Percentiles rank a stretch among this genome's conserved stretches.
These are phyloP conservation scores for Trametes versicolor DNA, from an alignment of 1,284 basidiomycete species.

Conservation along the genomic window DNA sequence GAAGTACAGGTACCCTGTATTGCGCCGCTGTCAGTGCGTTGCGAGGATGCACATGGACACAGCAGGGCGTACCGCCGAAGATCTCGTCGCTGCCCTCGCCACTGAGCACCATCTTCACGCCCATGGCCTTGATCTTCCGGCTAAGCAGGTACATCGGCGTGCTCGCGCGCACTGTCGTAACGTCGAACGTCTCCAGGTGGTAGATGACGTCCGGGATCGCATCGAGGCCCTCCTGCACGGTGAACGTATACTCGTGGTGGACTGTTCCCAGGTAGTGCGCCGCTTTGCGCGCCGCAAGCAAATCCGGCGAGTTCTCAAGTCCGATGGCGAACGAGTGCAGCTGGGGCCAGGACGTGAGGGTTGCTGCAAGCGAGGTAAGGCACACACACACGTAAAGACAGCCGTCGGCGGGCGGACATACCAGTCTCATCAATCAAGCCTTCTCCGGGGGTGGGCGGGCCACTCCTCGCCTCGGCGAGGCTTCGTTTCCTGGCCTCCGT, in stretches of 20 bases:
- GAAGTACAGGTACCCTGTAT: constrained; percentile 96
- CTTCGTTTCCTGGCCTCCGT: constrained; percentile 73
- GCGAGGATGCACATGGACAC: constrained; percentile 10
- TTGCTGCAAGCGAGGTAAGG: constrained; percentile 52
- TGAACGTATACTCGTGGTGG: constrained; percentile 99
- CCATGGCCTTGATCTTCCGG: constrained; percentile 99
- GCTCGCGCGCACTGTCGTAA: constrained; percentile 97
- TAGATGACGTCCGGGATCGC: constrained; percentile 98
- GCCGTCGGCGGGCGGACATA: constrained; percentile 41
- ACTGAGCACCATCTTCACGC: constrained; percentile 99
- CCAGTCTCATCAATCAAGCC: constrained; percentile 62
- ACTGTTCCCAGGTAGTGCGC: constrained; percentile 95
- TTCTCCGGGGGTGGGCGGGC: constrained; percentile 62
- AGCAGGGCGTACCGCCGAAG: constrained; percentile 77
- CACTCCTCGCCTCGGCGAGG: constrained; percentile 61
- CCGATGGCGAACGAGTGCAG: constrained; percentile 99
- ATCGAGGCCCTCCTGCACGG: constrained; percentile 97
- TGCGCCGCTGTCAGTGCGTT: constrained; percentile 8
- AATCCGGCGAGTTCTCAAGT: constrained; percentile 94
- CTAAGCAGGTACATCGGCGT: constrained; percentile 98
- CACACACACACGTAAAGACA: neutral
- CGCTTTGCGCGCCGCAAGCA: constrained; percentile 93
- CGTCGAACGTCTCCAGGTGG: constrained; percentile 99
- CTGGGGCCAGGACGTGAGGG: constrained; percentile 93
- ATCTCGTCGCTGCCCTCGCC: constrained; percentile 99